Base-by-base conservation (phyloP, 2,329 filamentous ascomycete genomes). In the Plenodomus tracheiphilus region DNA sequence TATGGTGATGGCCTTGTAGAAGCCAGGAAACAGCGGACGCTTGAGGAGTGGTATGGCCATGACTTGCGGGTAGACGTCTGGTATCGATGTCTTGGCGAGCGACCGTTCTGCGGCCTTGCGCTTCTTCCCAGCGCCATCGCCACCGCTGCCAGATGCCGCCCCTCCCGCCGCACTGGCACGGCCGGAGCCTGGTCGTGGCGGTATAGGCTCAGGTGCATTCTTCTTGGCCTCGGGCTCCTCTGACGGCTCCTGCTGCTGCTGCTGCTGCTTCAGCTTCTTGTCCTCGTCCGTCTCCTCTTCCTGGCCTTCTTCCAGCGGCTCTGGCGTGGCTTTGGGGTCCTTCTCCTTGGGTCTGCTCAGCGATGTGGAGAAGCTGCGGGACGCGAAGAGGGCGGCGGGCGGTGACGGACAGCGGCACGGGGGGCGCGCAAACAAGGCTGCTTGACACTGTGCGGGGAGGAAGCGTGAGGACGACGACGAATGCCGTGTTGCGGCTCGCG, bases 1-100 rank as follows among this genome's bases (percentile, higher is more conserved):
- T 61, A 99, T 96, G 3, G 93, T 99, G 61, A 99, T 94, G 9
- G 94, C 93, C 75, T 99, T 99, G 79, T 99, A 99, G 75, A 97
- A 99, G 1, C 94, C 94, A 1, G 94, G 94, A 74, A 97, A 99
- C 11, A 99, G 78, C 10, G 94, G 94, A 44, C 94, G 83, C 72
- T 95, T 91, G 21, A 91, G 89, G 64, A 99, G 97, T 7, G 94
- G 94, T 47, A 99, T 96, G 2, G 93, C 93, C 82, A 99, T 90
- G 46, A 99, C 92, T 71, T 97, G 94, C 3, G 94, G 94, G 71
- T 99, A 99, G 37, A 97, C 86, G 53, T 99, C 94, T 13, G 94
- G 94, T 13, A 97, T 88, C 2, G 87, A 84, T 1, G 91, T 89
- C 75, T 97, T 97, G 63, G 91, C 85, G 34, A 97, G 79, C 19